Conservation (phyloP, 305 asterid genomes). For the Plantago coronopus region DNA sequence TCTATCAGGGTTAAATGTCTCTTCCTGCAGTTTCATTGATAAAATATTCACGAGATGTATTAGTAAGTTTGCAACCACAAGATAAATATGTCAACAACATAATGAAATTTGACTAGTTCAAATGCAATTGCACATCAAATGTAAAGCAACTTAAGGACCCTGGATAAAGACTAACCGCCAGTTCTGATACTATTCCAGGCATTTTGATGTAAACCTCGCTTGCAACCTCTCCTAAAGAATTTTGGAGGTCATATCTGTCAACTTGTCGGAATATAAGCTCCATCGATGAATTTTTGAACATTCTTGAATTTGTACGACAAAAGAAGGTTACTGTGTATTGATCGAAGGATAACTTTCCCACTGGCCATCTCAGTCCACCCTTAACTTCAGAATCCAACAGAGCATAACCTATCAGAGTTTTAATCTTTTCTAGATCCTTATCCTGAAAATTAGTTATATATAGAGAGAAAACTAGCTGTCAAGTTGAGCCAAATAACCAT, state of each 20-base stretch:
- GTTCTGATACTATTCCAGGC: neutral
- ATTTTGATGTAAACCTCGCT: neutral
- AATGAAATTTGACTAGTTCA: neutral
- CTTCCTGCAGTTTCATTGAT: conserved; percentile 3
- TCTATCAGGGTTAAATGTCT: neutral
- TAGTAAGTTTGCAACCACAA: neutral
- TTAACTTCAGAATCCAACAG: neutral
- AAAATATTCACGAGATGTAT: neutral
- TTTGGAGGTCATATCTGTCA: neutral
- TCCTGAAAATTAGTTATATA: neutral
- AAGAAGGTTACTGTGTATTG: neutral
- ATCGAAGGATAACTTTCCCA: neutral
- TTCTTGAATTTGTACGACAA: neutral
- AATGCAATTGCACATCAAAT: neutral
- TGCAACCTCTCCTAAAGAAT: neutral
- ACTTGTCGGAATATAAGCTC: neutral
- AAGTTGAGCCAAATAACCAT: too few species aligned
- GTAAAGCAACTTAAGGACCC: too few species aligned
- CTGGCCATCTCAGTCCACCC: neutral
- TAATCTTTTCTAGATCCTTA: neutral
- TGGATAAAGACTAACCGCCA: neutral
- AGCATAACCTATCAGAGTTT: neutral
- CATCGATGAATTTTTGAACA: neutral
- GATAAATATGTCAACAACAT: neutral
- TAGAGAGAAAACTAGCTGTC: neutral